Evolutionary conservation across 2,329 filamentous ascomycete genomes (phyloP), one percentile per base, ranked within the genome.

Genomic region (Bisporella sp.): DNA sequence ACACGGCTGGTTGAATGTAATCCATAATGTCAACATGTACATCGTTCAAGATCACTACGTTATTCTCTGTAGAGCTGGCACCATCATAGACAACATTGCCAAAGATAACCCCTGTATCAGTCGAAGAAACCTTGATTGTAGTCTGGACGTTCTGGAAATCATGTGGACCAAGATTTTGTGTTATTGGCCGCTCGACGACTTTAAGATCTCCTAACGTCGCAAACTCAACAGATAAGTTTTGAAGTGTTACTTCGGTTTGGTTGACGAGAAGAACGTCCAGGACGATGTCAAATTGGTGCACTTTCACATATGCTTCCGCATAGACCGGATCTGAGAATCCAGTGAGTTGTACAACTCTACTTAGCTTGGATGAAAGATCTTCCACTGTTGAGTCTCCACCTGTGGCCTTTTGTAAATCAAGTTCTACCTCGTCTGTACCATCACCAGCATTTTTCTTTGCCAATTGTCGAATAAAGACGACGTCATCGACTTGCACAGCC

Each of bases 11-110:
- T 67, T 97, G 92, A 64, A 99, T 99, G 73, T 99, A 99, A 72
- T 99, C 93, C 93, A 99, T 99, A 58, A 99, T 96, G 66, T 99
- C 93, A 51, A 97, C 92, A 64, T 99, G 93, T 31, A 99, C 83
- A 67, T 99, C 93, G 66, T 97, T 97, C 48, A 99, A 79, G 60
- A 99, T 99, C 49, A 99, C 93, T 6, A 99, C 93, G 59, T 96
- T 95, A 49, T 88, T 95, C 67, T 95, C 93, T 1, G 88, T 95
- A 44, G 85, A 91, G 70, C 89, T 89, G 5, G 91, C 81, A 31
- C 92, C 93, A 62, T 99, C 93, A 69, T 99, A 99, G 6, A 99
- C 88, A 29, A 99, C 91, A 65, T 99, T 99, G 59, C 93, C 93
- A 63, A 99, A 99, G 61, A 99, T 99, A 59, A 99, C 93, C 50